phyloP scores from a whole-genome alignment of 192 early-diverging fungal genomes.

The Backusella australiensis region DNA sequence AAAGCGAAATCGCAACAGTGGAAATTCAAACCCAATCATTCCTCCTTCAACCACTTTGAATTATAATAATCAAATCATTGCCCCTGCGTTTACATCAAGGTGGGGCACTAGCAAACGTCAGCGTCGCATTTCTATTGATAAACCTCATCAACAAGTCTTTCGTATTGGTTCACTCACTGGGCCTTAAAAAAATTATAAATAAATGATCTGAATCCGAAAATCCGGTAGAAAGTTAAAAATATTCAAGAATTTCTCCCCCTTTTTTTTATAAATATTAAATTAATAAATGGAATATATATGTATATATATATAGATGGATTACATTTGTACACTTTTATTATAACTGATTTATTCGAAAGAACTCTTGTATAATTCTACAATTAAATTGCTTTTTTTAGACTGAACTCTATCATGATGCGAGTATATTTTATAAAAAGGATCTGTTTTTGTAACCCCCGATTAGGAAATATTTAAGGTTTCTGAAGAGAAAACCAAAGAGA shows the following conservation, averaged over 20 bases:
- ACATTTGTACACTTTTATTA: no score
- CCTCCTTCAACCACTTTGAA: not conserved
- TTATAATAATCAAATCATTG: not conserved
- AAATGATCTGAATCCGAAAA: not conserved
- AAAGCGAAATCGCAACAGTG: slow-evolving; percentile 69
- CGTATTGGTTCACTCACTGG: not conserved
- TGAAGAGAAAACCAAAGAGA: no score
- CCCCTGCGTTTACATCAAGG: not conserved
- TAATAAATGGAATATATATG: no score
- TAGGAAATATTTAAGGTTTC: no score
- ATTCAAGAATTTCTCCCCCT: not conserved
- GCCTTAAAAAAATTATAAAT: not conserved
- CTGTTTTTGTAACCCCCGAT: no score
- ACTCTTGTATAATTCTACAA: no score
- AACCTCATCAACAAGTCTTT: not conserved
- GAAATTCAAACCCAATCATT: slow-evolving; percentile 9
- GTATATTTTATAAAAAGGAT: no score
- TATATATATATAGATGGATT: no score
- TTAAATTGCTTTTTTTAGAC: no score
- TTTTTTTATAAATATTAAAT: not conserved
- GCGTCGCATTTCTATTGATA: not conserved
- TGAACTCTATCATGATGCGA: no score
- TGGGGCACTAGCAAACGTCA: not conserved
- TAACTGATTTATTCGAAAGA: no score
- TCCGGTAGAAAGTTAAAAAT: not conserved